Evolutionary conservation across 2,329 filamentous ascomycete species (phyloP), one percentile per base, ranked within the genome.

Genomic region (Ophiostoma populinum): DNA sequence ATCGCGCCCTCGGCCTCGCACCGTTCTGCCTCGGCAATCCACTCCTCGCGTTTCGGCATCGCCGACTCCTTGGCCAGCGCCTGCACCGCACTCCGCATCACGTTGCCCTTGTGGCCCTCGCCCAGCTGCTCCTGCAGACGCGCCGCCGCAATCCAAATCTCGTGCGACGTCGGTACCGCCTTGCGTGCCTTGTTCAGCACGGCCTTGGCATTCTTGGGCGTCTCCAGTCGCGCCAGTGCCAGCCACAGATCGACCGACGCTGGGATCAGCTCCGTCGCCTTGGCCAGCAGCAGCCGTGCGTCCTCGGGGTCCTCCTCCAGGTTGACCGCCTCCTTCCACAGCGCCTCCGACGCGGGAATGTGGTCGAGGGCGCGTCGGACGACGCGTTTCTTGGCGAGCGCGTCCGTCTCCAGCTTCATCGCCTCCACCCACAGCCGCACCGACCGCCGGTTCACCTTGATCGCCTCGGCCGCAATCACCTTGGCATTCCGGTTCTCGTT

Each of bases 251-350:
- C 92, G 24, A 94, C 78, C 1, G 87, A 93, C 6, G 92, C 64
- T 0, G 87, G 87, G 37, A 98, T 92, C 39, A 94, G 79, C 47
- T 98, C 86, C 0, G 86, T 92, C 1, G 92, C 92, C 57, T 94
- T 94, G 32, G 85, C 86, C 31, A 98, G 70, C 36, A 98, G 65
- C 37, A 98, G 62, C 42, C 77, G 76, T 5, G 92, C 92, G 58
- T 94, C 85, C 20, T 77, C 79, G 0, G 80, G 71, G 46, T 93
- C 79, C 49, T 94, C 87, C 50, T 95, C 90, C 37, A 95, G 61
- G 46, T 95, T 95, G 42, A 98, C 87, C 5, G 87, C 79, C 51
- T 92, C 85, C 52, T 95, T 98, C 90, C 90, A 98, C n/a, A 98
- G 68, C 27, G 81, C 78, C 32, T 95, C 90, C 0, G 87, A 95